Percentiles rank a stretch among this genome's conserved stretches.
Conservation (phyloP, 2,329 filamentous ascomycete species). For the Paraphoma sp. region DNA sequence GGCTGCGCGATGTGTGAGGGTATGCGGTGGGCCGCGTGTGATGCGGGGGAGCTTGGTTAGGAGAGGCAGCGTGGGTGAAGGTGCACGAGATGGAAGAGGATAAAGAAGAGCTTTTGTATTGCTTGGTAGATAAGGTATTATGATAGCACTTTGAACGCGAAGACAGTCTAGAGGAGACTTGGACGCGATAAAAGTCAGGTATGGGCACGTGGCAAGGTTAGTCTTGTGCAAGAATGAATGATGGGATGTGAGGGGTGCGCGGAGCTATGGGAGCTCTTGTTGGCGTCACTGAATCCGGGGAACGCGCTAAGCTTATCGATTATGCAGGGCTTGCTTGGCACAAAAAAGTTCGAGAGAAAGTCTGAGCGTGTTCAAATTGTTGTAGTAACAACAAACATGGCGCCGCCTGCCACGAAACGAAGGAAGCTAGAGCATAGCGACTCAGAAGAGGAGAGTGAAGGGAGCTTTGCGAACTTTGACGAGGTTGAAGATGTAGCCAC, state of each 20-base stretch:
- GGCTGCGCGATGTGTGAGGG: slow-evolving; percentile 2
- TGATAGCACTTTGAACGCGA: background rate
- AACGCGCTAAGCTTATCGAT: slow-evolving; percentile 27
- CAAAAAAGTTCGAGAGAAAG: slow-evolving; percentile 22
- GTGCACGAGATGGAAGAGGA: slow-evolving; percentile 8
- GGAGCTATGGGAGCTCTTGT: background rate
- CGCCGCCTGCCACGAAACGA: slow-evolving; percentile 51
- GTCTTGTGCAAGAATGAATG: background rate
- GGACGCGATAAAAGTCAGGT: background rate
- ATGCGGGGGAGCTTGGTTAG: slow-evolving; percentile 25
- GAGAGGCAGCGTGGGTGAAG: slow-evolving; percentile 27
- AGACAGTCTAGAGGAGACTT: no score
- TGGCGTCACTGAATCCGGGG: slow-evolving; percentile 12
- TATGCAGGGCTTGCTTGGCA: slow-evolving; percentile 3
- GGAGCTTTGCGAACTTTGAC: slow-evolving; percentile 31
- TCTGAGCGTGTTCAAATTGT: slow-evolving; percentile 8
- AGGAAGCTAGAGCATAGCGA: slow-evolving; percentile 54
- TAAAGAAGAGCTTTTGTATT: slow-evolving; percentile 11
- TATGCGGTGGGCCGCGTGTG: slow-evolving; percentile 16
- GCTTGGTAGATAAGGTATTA: background rate
- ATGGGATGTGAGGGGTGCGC: slow-evolving; percentile 4
- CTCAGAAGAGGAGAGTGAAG: slow-evolving; percentile 35
- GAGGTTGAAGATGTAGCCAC: slow-evolving; percentile 20
- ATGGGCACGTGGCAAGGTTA: background rate
- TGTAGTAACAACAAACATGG: slow-evolving; percentile 30